Evolutionary conservation across 495 filamentous ascomycete genomes (phyloP).

Genomic region (Thozetella sp.): DNA sequence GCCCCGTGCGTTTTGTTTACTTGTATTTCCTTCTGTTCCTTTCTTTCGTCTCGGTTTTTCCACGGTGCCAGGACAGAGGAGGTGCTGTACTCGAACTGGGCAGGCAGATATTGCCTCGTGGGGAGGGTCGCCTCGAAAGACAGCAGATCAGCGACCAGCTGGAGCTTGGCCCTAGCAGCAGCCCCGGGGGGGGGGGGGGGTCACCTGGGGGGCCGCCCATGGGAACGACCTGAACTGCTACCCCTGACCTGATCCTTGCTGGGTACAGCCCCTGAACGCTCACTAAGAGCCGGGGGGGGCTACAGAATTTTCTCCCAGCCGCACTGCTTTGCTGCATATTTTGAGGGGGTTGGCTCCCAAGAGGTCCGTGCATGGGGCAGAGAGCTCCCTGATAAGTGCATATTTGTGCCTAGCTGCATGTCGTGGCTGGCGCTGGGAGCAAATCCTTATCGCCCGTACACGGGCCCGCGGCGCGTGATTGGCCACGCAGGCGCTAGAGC

Average conservation of each 20-base stretch:
- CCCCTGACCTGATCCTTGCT: neutral
- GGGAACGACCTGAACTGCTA: neutral
- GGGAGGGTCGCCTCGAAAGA: neutral
- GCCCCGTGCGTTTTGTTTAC: too few relatives aligned
- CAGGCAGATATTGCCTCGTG: too few relatives aligned
- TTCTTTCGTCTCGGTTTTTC: too few relatives aligned
- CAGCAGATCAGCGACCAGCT: neutral
- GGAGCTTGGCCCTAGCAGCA: too few relatives aligned
- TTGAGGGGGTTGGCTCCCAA: neutral
- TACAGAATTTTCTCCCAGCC: constrained; percentile 1
- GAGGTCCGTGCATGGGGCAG: neutral
- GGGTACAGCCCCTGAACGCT: constrained; percentile 14
- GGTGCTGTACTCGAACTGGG: too few relatives aligned
- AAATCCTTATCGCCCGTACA: neutral
- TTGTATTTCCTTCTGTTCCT: too few relatives aligned
- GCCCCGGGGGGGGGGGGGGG: neutral
- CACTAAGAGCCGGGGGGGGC: neutral
- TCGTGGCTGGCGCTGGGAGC: neutral
- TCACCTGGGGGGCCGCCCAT: neutral
- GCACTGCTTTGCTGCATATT: neutral
- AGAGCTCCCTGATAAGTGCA: neutral
- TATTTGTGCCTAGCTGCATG: neutral
- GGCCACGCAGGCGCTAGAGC: neutral
- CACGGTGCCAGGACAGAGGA: too few relatives aligned
- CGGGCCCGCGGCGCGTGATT: neutral